These are phyloP conservation scores for Macaranga tanarius DNA, from an alignment of 441 rosid genomes.

Conservation along the genomic window DNA sequence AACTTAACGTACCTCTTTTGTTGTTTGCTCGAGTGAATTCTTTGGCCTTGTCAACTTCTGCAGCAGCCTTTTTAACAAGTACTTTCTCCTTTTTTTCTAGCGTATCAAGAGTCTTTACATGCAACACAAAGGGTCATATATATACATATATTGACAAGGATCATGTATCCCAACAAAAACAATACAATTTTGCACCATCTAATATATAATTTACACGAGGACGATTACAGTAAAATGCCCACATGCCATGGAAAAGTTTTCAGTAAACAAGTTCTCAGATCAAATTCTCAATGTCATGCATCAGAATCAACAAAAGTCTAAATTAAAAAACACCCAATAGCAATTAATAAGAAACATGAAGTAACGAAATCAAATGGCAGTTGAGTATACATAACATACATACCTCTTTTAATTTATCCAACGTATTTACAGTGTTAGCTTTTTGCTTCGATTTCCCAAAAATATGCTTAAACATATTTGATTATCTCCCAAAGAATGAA, in stretches of 20 bases:
- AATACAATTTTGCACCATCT: neutral
- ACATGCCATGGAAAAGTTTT: too few species aligned
- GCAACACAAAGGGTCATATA: neutral
- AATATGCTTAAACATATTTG: conserved; percentile 75
- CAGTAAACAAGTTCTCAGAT: too few species aligned
- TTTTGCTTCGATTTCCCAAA: conserved; percentile 87
- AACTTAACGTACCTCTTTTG: conserved; percentile 44
- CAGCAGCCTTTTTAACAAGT: conserved; percentile 63
- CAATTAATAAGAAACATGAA: neutral
- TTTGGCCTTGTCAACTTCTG: conserved; percentile 82
- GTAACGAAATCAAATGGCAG: neutral
- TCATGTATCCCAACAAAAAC: neutral
- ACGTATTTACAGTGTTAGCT: conserved; percentile 64
- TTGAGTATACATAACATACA: neutral
- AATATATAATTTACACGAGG: too few species aligned
- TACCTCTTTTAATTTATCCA: conserved; percentile 89
- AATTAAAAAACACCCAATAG: neutral
- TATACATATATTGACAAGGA: too few species aligned
- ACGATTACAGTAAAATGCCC: too few species aligned
- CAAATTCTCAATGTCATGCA: too few species aligned
- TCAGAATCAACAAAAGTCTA: neutral
- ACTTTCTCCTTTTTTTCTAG: conserved; percentile 94
- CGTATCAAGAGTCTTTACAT: conserved; percentile 85
- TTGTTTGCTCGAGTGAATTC: conserved; percentile 66
- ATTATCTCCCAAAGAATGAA: conserved; percentile 19